A percentile compares a stretch with the other conserved stretches of the same genome.
Evolutionary conservation across 2,329 filamentous ascomycete genomes (phyloP).

Genomic region (Penicillium rolfsii): DNA sequence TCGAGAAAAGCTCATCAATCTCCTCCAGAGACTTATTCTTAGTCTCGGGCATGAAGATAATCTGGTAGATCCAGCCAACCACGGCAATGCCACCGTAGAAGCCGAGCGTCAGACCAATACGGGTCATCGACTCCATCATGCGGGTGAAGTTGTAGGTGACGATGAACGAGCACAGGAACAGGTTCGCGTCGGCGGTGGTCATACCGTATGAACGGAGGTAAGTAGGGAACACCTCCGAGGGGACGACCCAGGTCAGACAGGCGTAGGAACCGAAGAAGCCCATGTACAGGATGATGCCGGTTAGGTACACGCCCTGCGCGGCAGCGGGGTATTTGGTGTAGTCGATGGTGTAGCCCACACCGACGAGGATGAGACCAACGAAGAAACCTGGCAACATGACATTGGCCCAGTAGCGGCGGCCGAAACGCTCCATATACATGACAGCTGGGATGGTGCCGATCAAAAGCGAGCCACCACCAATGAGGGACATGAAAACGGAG

Average conservation of each 20-base stretch:
- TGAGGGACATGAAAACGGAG: conserved; percentile 73
- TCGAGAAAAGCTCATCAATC: conserved; percentile 68
- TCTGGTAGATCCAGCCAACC: conserved; percentile 71
- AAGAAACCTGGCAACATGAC: conserved; percentile 74
- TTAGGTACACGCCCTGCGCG: conserved; percentile 65
- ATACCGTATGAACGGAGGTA: conserved; percentile 74
- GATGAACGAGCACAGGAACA: conserved; percentile 73
- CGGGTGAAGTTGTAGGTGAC: conserved; percentile 75
- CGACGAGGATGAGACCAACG: conserved; percentile 68
- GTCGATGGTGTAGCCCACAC: conserved; percentile 63
- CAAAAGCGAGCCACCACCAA: conserved; percentile 69
- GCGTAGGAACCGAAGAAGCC: conserved; percentile 69
- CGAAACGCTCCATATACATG: conserved; percentile 72
- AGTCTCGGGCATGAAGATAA: conserved; percentile 74
- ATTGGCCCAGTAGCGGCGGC: conserved; percentile 73
- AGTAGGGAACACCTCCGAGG: conserved; percentile 71
- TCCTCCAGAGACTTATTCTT: conserved; percentile 72
- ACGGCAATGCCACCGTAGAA: conserved; percentile 76
- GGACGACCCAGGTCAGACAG: conserved; percentile 67
- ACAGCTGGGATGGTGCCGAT: conserved; percentile 70
- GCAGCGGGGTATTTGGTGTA: conserved; percentile 50
- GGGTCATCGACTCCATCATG: conserved; percentile 70
- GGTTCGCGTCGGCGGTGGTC: conserved; percentile 68
- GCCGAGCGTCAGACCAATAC: conserved; percentile 67
- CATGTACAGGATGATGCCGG: conserved; percentile 64